These are phyloP conservation scores for Saxispiralis lemnorum DNA, from an alignment of 495 filamentous ascomycete genomes.

Conservation along the genomic window DNA sequence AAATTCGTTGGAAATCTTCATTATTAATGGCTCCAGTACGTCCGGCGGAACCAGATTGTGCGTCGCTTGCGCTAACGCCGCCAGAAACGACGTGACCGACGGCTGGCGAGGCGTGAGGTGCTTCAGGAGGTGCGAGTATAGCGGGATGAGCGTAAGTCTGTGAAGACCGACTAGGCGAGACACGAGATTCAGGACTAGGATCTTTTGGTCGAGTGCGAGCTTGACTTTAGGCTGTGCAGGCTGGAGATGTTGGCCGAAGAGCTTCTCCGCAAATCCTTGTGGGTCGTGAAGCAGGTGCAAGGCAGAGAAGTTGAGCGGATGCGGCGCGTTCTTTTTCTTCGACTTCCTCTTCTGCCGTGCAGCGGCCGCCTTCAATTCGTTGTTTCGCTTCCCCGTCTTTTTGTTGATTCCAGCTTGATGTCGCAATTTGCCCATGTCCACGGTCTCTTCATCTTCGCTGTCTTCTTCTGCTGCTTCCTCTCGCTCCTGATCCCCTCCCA, in stretches of 20 bases:
- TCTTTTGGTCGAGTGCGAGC: constrained; percentile 76
- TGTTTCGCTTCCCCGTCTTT: constrained; percentile 75
- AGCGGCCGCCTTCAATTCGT: constrained; percentile 58
- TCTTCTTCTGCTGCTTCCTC: constrained; percentile 87
- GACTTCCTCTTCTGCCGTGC: constrained; percentile 63
- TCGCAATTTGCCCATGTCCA: constrained; percentile 65
- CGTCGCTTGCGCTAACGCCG: constrained; percentile 76
- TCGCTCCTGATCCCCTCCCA: constrained; percentile 84
- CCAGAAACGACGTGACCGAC: constrained; percentile 85
- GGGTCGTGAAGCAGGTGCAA: constrained; percentile 90
- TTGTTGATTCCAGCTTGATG: constrained; percentile 86
- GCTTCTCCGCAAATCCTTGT: constrained; percentile 77
- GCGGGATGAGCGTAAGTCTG: constrained; percentile 65
- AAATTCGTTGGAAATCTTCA: constrained; percentile 96
- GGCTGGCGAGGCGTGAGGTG: constrained; percentile 75
- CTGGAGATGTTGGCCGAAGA: constrained; percentile 84
- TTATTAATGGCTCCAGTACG: constrained; percentile 72
- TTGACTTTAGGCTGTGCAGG: constrained; percentile 52
- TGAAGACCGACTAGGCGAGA: constrained; percentile 84
- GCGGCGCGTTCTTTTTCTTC: constrained; percentile 69
- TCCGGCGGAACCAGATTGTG: constrained; percentile 89
- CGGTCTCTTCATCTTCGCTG: constrained; percentile 55
- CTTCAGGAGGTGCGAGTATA: constrained; percentile 77
- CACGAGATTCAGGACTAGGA: constrained; percentile 72
- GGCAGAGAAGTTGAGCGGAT: constrained; percentile 91